Evolutionary conservation across 2,329 filamentous ascomycete species (phyloP).

Genomic region (Colletotrichum australisinense): DNA sequence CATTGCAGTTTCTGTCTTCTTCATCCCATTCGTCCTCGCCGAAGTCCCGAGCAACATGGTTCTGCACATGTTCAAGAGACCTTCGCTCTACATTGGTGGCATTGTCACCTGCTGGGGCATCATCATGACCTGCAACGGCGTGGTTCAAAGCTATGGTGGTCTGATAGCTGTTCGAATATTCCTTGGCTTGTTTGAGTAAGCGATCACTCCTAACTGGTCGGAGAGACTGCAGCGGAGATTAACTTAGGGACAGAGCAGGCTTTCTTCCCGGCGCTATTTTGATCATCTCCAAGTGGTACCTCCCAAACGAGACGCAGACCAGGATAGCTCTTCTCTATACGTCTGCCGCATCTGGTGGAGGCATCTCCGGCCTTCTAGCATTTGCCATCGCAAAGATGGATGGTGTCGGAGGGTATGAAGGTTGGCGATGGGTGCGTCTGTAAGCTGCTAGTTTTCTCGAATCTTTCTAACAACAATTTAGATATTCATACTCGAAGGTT

Average conservation of each 20-base stretch:
- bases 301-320: slow-evolving; percentile 43
- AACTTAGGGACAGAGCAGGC: slow-evolving; percentile 41
- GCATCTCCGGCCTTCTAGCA: slow-evolving; percentile 58
- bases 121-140: slow-evolving; percentile 50
- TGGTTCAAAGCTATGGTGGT: slow-evolving; percentile 51
- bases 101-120: slow-evolving; percentile 50
- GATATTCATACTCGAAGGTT: slow-evolving; percentile 66
- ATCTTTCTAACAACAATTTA: slow-evolving; percentile 17
- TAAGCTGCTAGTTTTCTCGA: not conserved
- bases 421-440: slow-evolving; percentile 56
- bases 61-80: slow-evolving; percentile 51
- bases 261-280: slow-evolving; percentile 46
- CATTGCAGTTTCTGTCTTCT: slow-evolving; percentile 68
- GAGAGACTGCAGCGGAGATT: not conserved
- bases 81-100: slow-evolving; percentile 55
- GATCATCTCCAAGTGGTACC: slow-evolving; percentile 48
- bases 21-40: slow-evolving; percentile 68
- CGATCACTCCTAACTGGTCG: not conserved
- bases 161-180: slow-evolving; percentile 54
- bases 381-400: slow-evolving; percentile 58
- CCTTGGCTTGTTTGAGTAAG: slow-evolving; percentile 50
- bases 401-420: slow-evolving; percentile 52
- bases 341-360: slow-evolving; percentile 50
- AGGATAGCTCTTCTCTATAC: slow-evolving; percentile 50
- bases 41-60: slow-evolving; percentile 54